Conservation (phyloP, 257 asterid species). For the Petrea volubilis region DNA sequence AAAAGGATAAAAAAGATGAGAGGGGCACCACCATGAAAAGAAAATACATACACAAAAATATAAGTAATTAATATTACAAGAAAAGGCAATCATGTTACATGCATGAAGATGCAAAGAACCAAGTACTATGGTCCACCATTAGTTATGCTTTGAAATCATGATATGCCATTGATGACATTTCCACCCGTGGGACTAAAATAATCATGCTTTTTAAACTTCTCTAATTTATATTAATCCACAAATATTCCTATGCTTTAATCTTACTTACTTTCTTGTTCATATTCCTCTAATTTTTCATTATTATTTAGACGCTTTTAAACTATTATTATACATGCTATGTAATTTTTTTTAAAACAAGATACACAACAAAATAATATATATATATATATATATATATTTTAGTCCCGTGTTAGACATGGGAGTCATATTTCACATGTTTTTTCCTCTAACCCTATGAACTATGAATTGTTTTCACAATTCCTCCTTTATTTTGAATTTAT, state of each 20-base stretch:
- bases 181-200: conserved; percentile 28
- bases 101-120: not conserved
- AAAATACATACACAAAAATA: not conserved
- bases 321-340: not conserved
- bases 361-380: no score
- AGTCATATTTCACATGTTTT: no score
- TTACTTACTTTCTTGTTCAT: not conserved
- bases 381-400: no score
- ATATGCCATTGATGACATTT: conserved; percentile 10
- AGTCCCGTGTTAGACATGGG: no score
- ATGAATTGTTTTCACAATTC: no score
- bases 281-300: not conserved
- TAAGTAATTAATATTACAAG: not conserved
- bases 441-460: no score
- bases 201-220: conserved; percentile 6
- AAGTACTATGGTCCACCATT: conserved; percentile 5
- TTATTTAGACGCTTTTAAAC: no score
- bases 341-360: not conserved
- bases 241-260: not conserved
- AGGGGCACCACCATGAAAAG: not conserved
- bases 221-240: not conserved
- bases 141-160: not conserved
- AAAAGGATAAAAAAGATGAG: not conserved
- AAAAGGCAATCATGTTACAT: not conserved
- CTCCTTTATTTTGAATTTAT: no score